Base-by-base conservation (phyloP, 2,329 filamentous ascomycete species). In the Cryphonectria carpinicola region DNA sequence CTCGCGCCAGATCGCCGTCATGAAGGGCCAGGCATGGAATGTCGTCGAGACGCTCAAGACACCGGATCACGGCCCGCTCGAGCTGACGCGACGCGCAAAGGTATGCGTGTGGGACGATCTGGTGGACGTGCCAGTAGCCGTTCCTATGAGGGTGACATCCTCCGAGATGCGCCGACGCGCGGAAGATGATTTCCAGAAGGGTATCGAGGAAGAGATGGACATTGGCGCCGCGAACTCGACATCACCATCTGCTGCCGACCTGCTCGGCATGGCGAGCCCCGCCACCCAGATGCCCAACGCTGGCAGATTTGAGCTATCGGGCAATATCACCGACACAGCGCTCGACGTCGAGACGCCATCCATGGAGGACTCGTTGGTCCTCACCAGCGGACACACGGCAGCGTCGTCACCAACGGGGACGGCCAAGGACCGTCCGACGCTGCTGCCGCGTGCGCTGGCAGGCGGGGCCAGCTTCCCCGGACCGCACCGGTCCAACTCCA, bases 1-100 rank as follows among this genome's bases (percentile, higher is more conserved):
- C 82, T 94, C 94, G n/a, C 90, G 93, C 75, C 96, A 99, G 78
- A 97, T 99, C 73, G 95, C 96, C 0, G 96, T 99, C 71, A 97
- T 99, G 94, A 99, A 99, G 82, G 96, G 96, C 14, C 96, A 99
- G 79, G 96, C 96, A 0, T 99, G 96, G 94, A 99, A 99, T 79
- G 96, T 99, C 0, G 96, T 99, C 5, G 96, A 99, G 83, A 98
- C 96, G 0, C 86, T 99, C 72, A 99, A 99, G 80, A 93, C 93
- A 25, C 86, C 89, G 0, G 96, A 98, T 77, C 95, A 98, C 78
- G 96, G 96, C 0, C 96, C 96, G 0, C 84, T 99, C 25, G 96
- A 98, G 81, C 88, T 99, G 67, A 98, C 96, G 5, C 88, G 96
- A 73, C 88, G 96, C 75, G 92, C 94, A 65, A 90, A 95, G 76